These are phyloP conservation scores for Ophiostoma tasmaniense DNA, from an alignment of 2,329 filamentous ascomycete species.

Conservation along the genomic window DNA sequence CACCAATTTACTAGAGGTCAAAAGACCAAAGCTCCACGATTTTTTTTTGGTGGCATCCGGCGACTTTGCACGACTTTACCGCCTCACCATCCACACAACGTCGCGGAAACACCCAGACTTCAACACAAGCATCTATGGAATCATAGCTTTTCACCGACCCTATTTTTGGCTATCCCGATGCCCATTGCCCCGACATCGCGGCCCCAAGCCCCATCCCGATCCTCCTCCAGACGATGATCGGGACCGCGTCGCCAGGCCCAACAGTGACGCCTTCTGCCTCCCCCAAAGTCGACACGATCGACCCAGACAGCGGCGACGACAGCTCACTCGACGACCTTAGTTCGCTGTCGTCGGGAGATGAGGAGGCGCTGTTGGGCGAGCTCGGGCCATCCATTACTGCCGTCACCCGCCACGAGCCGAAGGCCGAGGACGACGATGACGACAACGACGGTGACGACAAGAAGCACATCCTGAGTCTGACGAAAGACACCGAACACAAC, in stretches of 20 bases:
- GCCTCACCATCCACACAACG: slow-evolving; percentile 38
- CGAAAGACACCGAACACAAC: background rate
- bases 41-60: slow-evolving; percentile 42
- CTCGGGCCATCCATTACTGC: slow-evolving; percentile 10
- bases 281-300: slow-evolving; percentile 19
- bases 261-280: slow-evolving; percentile 30
- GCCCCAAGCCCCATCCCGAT: slow-evolving; percentile 36
- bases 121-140: slow-evolving; percentile 37
- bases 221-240: slow-evolving; percentile 46
- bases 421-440: slow-evolving; percentile 24
- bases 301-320: slow-evolving; percentile 11
- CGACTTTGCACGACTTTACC: slow-evolving; percentile 36
- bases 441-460: slow-evolving; percentile 19
- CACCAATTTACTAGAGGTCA: background rate
- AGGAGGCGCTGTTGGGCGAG: slow-evolving; percentile 13
- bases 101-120: slow-evolving; percentile 49
- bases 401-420: background rate
- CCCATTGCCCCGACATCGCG: slow-evolving; percentile 47
- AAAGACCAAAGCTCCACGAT: background rate
- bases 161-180: slow-evolving; percentile 50
- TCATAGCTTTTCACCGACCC: slow-evolving; percentile 44
- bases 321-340: slow-evolving; percentile 12
- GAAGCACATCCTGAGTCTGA: slow-evolving; percentile 22
- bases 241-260: slow-evolving; percentile 49
- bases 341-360: slow-evolving; percentile 9